phyloP scores from a whole-genome alignment of 352 stramenopile species.

The Albugo candida region DNA sequence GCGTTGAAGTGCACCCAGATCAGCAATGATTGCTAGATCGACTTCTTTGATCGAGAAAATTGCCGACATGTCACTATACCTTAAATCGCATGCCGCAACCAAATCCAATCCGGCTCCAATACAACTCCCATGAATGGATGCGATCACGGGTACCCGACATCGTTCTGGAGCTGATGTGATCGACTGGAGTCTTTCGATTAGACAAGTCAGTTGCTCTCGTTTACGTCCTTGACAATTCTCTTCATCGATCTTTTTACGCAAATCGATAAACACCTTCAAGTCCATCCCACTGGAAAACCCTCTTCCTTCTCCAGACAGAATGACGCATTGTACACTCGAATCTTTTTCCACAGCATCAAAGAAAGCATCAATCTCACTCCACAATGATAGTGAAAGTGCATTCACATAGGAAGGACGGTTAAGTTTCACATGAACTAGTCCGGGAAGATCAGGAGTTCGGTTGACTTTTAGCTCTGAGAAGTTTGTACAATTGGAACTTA shows the following conservation, averaged over 20 bases:
- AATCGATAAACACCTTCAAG: constrained; percentile 58
- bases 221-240: constrained; percentile 63
- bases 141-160: constrained; percentile 73
- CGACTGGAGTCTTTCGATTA: constrained; percentile 69
- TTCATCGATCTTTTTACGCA: constrained; percentile 36
- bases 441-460: too few relatives aligned
- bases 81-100: constrained; percentile 71
- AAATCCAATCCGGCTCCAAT: constrained; percentile 79
- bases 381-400: constrained; percentile 82
- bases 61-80: constrained; percentile 64
- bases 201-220: constrained; percentile 51
- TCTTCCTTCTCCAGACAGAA: constrained; percentile 60
- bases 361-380: constrained; percentile 44
- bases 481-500: too few relatives aligned
- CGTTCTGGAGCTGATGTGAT: constrained; percentile 68
- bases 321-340: constrained; percentile 41
- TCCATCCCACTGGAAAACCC: constrained; percentile 81
- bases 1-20: constrained; percentile 75
- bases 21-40: constrained; percentile 75
- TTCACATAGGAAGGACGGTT: constrained; percentile 71
- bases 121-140: constrained; percentile 54
- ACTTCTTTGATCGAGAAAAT: constrained; percentile 78
- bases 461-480: too few relatives aligned
- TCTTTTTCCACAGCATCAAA: constrained; percentile 53
- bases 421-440: constrained; percentile 41